phyloP scores from a whole-genome alignment of 2,329 filamentous ascomycete species.

The Fusarium newnesense region DNA sequence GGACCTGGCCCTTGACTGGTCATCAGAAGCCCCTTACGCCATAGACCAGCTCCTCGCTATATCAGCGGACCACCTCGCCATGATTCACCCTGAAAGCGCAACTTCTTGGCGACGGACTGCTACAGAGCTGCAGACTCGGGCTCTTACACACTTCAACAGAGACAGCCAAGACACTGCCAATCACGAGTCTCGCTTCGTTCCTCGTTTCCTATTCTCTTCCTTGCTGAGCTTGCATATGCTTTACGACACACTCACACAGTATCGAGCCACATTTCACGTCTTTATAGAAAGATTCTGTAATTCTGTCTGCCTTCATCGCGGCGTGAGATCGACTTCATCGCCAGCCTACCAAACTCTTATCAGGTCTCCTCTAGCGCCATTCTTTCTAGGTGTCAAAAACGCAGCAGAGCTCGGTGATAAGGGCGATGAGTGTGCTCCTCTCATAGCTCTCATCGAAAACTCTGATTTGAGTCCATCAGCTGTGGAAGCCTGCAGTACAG shows the following conservation, averaged over 20 bases:
- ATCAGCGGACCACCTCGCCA: constrained; percentile 54
- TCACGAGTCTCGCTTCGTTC: constrained; percentile 46
- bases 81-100: constrained; percentile 29
- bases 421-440: constrained; percentile 43
- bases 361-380: constrained; percentile 47
- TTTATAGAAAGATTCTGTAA: constrained; percentile 55
- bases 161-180: constrained; percentile 42
- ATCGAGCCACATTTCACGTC: constrained; percentile 50
- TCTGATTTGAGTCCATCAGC: constrained; percentile 45
- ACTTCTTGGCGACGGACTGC: constrained; percentile 48
- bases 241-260: constrained; percentile 56
- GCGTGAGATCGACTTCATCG: constrained; percentile 52
- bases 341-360: constrained; percentile 50
- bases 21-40: constrained; percentile 54
- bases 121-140: constrained; percentile 57
- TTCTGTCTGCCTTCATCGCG: constrained; percentile 56
- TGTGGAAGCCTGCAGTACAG: constrained; percentile 45
- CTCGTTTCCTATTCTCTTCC: constrained; percentile 58
- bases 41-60: constrained; percentile 60
- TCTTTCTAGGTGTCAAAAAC: constrained; percentile 38
- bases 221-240: constrained; percentile 59
- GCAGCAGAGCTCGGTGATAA: constrained; percentile 15
- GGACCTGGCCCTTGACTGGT: constrained; percentile 48
- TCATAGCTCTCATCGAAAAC: constrained; percentile 46
- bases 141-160: constrained; percentile 52